Conservation (phyloP, 2,329 filamentous ascomycete genomes). For the Sarocladium kiliense region DNA sequence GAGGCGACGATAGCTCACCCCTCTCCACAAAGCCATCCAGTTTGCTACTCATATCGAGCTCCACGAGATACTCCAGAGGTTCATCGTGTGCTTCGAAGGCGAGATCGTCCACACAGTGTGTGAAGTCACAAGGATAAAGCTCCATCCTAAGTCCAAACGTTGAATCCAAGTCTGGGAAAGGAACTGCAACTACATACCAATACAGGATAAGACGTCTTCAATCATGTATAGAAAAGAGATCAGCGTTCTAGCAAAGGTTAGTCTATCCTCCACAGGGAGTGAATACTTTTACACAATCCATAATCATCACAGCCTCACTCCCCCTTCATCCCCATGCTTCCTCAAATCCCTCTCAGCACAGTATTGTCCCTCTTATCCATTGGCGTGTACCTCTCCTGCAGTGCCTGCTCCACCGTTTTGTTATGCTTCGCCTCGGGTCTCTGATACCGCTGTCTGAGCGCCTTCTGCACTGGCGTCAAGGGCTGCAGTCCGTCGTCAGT, state of each 20-base stretch:
- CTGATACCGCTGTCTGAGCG: slow-evolving; percentile 47
- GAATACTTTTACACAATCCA: slow-evolving; percentile 6
- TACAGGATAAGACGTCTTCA: neutral
- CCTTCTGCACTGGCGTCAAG: slow-evolving; percentile 37
- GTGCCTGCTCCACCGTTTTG: slow-evolving; percentile 46
- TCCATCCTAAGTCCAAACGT: too few relatives aligned
- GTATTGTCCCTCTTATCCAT: slow-evolving; percentile 41
- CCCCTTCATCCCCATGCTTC: neutral
- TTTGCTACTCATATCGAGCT: too few relatives aligned
- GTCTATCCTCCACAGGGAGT: neutral
- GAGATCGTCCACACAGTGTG: too few relatives aligned
- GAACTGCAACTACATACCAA: too few relatives aligned
- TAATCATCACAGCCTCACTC: slow-evolving; percentile 4
- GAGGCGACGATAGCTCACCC: too few relatives aligned
- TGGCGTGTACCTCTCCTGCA: slow-evolving; percentile 50
- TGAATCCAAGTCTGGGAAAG: too few relatives aligned
- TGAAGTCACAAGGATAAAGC: too few relatives aligned
- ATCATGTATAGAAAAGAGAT: neutral
- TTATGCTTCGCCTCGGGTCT: slow-evolving; percentile 32
- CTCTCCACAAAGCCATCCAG: too few relatives aligned
- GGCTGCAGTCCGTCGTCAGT: slow-evolving; percentile 19
- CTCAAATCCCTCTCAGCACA: slow-evolving; percentile 34
- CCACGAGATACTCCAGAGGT: too few relatives aligned
- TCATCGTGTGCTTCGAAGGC: too few relatives aligned
- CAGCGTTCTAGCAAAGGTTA: slow-evolving; percentile 5